A percentile compares a stretch with the other conserved stretches of the same genome.
These are phyloP conservation scores for Komagataella pseudopastoris DNA, from an alignment of 805 yeast genomes.

Conservation along the genomic window DNA sequence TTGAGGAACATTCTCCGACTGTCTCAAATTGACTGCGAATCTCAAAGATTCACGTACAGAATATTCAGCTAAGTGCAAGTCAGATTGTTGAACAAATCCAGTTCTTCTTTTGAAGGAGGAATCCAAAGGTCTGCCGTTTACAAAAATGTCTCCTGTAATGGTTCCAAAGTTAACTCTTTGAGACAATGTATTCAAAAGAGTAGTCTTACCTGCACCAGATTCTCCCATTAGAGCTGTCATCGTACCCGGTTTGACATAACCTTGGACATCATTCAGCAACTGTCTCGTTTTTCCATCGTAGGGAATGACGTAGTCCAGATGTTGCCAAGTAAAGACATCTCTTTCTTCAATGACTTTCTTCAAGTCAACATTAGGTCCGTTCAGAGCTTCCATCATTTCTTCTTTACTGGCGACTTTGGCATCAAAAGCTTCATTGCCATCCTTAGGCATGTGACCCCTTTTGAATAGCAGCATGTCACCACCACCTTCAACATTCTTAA, in stretches of 20 bases:
- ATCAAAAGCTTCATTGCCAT: conserved; percentile 23
- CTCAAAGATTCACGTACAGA: conserved; percentile 38
- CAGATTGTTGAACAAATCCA: conserved; percentile 46
- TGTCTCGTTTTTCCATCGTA: conserved; percentile 25
- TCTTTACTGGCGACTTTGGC: conserved; percentile 20
- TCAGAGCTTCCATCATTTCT: conserved; percentile 14
- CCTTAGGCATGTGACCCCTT: conserved; percentile 23
- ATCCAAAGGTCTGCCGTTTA: conserved; percentile 35
- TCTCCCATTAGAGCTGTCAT: conserved; percentile 53
- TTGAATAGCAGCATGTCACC: conserved; percentile 24
- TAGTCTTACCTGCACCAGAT: conserved; percentile 54
- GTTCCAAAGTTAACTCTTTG: conserved; percentile 38
- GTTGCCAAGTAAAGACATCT: conserved; percentile 46
- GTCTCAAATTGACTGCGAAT: conserved; percentile 36
- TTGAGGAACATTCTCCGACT: conserved; percentile 24
- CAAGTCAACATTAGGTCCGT: conserved; percentile 13
- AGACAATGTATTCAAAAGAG: conserved; percentile 38
- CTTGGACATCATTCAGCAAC: conserved; percentile 29
- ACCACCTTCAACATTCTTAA: conserved; percentile 11
- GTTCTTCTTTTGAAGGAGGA: conserved; percentile 37
- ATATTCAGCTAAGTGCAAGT: conserved; percentile 32
- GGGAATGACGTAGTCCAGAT: conserved; percentile 44
- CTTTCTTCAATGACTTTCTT: conserved; percentile 17
- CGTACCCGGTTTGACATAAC: conserved; percentile 37
- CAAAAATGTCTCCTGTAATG: conserved; percentile 41